A percentile compares a stretch with the other conserved stretches of the same genome.
phyloP scores from a whole-genome alignment of 1,284 basidiomycete species.

The Cutaneotrichosporon cavernicola region DNA sequence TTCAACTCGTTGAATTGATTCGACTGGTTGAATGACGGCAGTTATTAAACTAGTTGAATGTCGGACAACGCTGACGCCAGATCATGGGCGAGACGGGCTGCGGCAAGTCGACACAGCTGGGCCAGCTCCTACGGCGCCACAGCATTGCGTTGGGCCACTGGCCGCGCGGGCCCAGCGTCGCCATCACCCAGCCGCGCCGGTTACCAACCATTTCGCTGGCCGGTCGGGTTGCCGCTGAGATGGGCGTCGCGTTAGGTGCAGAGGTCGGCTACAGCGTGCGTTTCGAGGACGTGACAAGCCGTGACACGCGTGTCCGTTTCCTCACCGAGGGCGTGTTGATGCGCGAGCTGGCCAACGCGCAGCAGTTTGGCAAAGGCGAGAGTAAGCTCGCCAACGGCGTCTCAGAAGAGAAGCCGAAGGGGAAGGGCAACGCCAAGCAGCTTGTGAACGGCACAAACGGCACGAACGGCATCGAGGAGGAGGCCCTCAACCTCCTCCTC shows the following conservation, averaged over 20 bases:
- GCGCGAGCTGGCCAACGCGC: conserved; percentile 50
- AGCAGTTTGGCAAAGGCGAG: conserved; percentile 2
- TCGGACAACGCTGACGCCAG: conserved; percentile 22
- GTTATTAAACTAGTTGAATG: neutral
- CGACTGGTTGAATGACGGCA: too few species aligned
- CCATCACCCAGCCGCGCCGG: conserved; percentile 87
- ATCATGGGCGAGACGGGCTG: conserved; percentile 95
- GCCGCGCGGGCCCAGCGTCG: conserved; percentile 65
- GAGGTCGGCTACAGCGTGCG: conserved; percentile 92
- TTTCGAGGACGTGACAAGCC: conserved; percentile 78
- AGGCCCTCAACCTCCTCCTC: conserved; percentile 59
- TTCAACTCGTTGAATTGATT: too few species aligned
- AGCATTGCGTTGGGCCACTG: conserved; percentile 35
- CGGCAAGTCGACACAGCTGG: conserved; percentile 95
- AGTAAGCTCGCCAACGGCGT: conserved; percentile 5
- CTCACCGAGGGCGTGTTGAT: conserved; percentile 96
- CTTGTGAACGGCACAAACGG: neutral
- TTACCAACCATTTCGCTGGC: conserved; percentile 94
- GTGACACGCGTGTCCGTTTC: conserved; percentile 78
- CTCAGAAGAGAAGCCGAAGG: conserved; percentile 3
- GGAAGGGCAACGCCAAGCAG: neutral
- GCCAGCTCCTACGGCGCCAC: conserved; percentile 74
- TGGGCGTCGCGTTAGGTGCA: conserved; percentile 66
- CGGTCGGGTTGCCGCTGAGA: conserved; percentile 80
- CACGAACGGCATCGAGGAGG: neutral